These are phyloP conservation scores for Chaetomiaceae sp. DNA, from an alignment of 2,329 filamentous ascomycete genomes.

Conservation along the genomic window DNA sequence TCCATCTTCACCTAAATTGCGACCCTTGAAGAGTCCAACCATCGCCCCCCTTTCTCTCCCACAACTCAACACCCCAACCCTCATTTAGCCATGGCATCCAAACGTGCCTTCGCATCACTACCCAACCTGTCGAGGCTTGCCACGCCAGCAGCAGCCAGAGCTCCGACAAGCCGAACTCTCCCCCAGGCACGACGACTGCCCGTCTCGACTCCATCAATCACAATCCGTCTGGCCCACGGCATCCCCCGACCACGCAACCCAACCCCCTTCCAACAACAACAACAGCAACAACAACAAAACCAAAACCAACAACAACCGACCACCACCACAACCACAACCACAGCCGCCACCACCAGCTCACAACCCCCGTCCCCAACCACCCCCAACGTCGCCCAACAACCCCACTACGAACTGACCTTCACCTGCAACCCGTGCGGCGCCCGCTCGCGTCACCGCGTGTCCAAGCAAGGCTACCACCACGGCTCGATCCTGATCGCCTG, in stretches of 20 bases:
- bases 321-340: conserved; percentile 9
- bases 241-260: conserved; percentile 30
- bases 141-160: background rate
- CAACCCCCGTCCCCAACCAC: conserved; percentile 20
- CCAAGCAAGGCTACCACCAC: conserved; percentile 91
- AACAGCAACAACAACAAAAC: conserved; percentile 18
- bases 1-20: too few relatives aligned
- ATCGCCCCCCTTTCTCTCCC: too few relatives aligned
- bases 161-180: background rate
- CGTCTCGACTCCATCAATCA: background rate
- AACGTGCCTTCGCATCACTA: conserved; percentile 10
- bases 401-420: conserved; percentile 82
- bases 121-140: conserved; percentile 6
- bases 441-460: conserved; percentile 78
- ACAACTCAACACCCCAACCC: background rate
- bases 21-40: too few relatives aligned
- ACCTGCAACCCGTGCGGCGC: conserved; percentile 82
- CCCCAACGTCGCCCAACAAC: conserved; percentile 37
- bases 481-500: conserved; percentile 88
- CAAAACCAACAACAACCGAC: conserved; percentile 25
- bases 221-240: conserved; percentile 27
- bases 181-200: background rate
- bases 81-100: conserved; percentile 16
- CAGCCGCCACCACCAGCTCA: conserved; percentile 3
- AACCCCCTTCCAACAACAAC: conserved; percentile 40